Base-by-base conservation (phyloP, 768 basidiomycete genomes). In the Pulveroboletus sp. region DNA sequence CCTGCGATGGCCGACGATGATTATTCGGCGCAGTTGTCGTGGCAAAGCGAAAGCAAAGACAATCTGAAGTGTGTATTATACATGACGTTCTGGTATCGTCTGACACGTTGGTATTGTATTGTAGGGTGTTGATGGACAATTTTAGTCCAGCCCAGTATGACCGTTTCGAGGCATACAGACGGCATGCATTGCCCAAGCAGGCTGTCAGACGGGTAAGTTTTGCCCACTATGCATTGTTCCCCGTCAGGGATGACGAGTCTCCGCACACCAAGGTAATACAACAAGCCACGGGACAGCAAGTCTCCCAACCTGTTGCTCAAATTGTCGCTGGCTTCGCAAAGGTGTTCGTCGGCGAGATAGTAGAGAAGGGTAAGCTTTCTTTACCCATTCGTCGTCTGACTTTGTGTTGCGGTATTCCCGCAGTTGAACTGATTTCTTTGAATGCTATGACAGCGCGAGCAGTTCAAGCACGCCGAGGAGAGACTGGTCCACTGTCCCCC, bases 321-420 rank as follows among this genome's bases (percentile, higher is more conserved):
- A 82, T 93, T 39, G 86, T 94, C 3, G 90, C 91, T 6, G 93
- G 93, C 53, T 87, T 95, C 50, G 78, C 81, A 13, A 95, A 94
- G 62, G 90, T 95, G 0, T 95, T 93, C 53, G 90, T 95, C 4
- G 93, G 93, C 3, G 92, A 94, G 66, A 88, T 95, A 6, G 79
- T 93, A 15, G 92, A 93, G 63, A 88, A 86, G 70, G 91, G 91
- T 89, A 43, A 48, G 39, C 9, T 17, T 1, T 15, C 8, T 47
- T 18, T n/a, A n/a, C n/a, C n/a, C n/a, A 26, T 35, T 9, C 15
- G n/a, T 26, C 24, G 9, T 32, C 31, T 26, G 7, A 30, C 32
- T 5, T 6, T 3, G 11, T 15, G 28, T 28, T 5, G n/a, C 39
- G 5, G 18, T 11, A 24, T 15, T 0, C 8, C 0, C 11, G 24